A percentile compares a stretch with the other conserved stretches of the same genome.
Evolutionary conservation across 257 asterid genomes (phyloP).

Genomic region (Solanum medicagineum): DNA sequence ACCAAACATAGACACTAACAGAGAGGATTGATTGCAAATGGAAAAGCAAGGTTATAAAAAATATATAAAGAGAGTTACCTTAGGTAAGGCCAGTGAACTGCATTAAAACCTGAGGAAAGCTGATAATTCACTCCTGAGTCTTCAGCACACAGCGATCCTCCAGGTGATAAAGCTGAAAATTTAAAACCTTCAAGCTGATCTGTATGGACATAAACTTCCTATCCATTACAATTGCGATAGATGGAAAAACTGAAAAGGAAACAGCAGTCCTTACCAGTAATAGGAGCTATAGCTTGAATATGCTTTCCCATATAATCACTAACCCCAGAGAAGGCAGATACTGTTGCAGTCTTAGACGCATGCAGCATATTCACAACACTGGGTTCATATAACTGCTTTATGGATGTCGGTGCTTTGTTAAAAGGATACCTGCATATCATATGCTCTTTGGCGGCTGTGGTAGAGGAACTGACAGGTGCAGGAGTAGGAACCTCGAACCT

Average conservation of each 20-base stretch:
- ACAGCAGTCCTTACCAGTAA: constrained; percentile 18
- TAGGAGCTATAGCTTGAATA: constrained; percentile 6
- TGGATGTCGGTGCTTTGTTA: constrained; percentile 5
- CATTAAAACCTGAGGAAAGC: constrained; percentile 8
- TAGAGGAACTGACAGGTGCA: constrained; percentile 10
- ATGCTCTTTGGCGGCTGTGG: constrained; percentile 6
- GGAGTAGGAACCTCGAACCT: constrained; percentile 10
- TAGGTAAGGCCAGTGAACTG: constrained; percentile 13
- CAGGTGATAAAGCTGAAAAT: constrained; percentile 18
- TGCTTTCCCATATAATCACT: constrained; percentile 12
- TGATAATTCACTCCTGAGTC: constrained; percentile 4
- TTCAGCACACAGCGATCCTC: constrained; percentile 12
- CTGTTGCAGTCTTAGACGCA: constrained; percentile 10
- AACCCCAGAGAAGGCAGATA: constrained; percentile 9
- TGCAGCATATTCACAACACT: constrained; percentile 1
- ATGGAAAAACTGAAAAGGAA: not conserved
- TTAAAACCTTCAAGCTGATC: constrained; percentile 12
- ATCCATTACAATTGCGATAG: not conserved
- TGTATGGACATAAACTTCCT: not conserved
- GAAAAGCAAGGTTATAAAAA: constrained; percentile 1
- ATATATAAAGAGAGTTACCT: constrained; percentile 8
- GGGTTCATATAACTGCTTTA: not conserved
- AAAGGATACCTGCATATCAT: constrained; percentile 8
- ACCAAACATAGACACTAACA: not conserved
- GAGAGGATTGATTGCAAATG: not conserved